Evolutionary conservation across 495 filamentous ascomycete species (phyloP), one percentile per base, ranked within the genome.

Genomic region (Clohesyomyces aquaticus): DNA sequence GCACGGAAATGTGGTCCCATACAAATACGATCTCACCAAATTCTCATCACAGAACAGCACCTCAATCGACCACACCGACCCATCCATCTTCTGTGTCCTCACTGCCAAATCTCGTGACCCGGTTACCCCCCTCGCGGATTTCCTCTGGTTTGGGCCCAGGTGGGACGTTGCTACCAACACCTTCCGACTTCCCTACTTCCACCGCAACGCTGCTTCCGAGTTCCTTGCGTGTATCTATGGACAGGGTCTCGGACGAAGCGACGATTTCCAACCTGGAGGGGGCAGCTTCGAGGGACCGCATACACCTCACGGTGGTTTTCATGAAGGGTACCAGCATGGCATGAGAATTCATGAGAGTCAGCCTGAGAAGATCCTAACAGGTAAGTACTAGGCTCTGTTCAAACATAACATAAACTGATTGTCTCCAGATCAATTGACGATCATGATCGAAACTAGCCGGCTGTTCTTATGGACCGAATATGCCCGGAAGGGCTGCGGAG

Each of bases 1-100:
- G 77, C 77, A 78, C 65, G 77, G 77, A 1, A 78, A 78, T 59
- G 74, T 76, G n/a, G 72, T 76, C 48, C 77, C 76, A 9, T 79
- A 78, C 50, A 78, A 78, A 68, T 78, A 77, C 68, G 76, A 78
- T 56, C 55, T 78, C 25, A 78, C 76, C 12, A 78, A 78, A 48
- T 78, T 78, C 55, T 64, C 76, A 14, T 76, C 74, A 8, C 76
- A 77, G 61, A 78, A 78, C 48, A 65, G 72, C 28, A 78, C 76
- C 3, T 76, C 75, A 0, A 76, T 78, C 56, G 77, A 78, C 63
- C 77, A 78, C 47, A 78, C 75, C 16, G 75, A 78, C 49, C 77
- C 77, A 3, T 77, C 74, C 0, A 62, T 76, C 35, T 77, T 77
- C 58, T 72, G 67, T 43, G 75, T 78, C 19, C 61, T 79, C n/a